Base-by-base conservation (phyloP, 2,329 filamentous ascomycete species). In the Beauveria australis region DNA sequence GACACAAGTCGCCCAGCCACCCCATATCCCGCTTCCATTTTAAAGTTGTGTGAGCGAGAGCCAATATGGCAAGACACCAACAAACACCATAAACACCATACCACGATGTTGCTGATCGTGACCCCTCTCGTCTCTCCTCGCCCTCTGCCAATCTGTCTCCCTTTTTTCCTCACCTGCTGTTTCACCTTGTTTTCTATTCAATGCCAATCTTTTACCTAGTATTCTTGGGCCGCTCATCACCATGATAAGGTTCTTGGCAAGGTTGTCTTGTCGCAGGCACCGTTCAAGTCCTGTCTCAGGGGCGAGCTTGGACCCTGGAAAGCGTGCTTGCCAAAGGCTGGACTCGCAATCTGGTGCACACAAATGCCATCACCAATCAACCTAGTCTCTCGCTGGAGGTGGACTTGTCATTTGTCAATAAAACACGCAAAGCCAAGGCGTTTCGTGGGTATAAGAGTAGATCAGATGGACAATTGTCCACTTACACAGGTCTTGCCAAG, bases 401-500 rank as follows among this genome's bases (percentile, higher is more conserved):
- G 26, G 53, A 26, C 22, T 54, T n/a, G 40, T 12, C 47, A 30
- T 24, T 52, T 33, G 41, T 43, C 12, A 30, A 43, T 22, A 59
- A 44, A 59, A 19, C 24, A 24, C 46, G 24, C 22, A 44, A 59
- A 58, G 54, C 46, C 46, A 41, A 49, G 54, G 19, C 9, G 22
- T 41, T 49, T 56, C 14, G 30, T 41, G 33, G 47, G 47, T 14
- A 8, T 33, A 53, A 59, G 33, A 37, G 33, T 47, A 59, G 57
- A 59, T 53, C 57, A 53, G 57, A 59, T 53, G 57, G 49, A 43
- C 41, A 12, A n/a, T 52, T 16, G 56, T 24, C 56, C 56, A 59
- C 57, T 59, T 59, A 59, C 48, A 53, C 57, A 33, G 12, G 47
- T 59, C 47, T 51, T 52, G 56, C 56, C 56, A 59, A 59, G 56